Percentiles rank a stretch among this genome's conserved stretches.
Conservation (phyloP, 2,329 filamentous ascomycete genomes). For the Venturia nashicola region DNA sequence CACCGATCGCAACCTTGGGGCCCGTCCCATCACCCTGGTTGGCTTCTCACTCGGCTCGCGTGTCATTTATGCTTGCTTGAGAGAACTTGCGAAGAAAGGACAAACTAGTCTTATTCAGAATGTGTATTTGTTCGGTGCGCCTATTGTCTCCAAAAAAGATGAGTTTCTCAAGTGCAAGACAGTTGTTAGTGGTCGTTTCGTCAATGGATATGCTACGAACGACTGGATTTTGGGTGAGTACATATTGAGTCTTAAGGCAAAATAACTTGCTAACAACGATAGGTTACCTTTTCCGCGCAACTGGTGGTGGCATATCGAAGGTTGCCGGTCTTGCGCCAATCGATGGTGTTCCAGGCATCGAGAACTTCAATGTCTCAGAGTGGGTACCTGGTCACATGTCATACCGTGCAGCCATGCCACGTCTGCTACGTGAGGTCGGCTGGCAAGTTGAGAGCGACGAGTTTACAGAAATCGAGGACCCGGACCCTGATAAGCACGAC, state of each 20-base stretch:
- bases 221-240: constrained; percentile 78
- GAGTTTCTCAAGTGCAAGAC: constrained; percentile 71
- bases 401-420: constrained; percentile 86
- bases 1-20: constrained; percentile 81
- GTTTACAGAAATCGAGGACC: constrained; percentile 93
- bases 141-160: constrained; percentile 81
- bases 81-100: constrained; percentile 72
- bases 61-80: constrained; percentile 84
- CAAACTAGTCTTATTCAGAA: constrained; percentile 86
- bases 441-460: constrained; percentile 90
- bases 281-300: constrained; percentile 86
- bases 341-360: constrained; percentile 66
- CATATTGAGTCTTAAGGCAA: background rate
- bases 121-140: constrained; percentile 87
- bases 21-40: constrained; percentile 81
- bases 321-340: constrained; percentile 75
- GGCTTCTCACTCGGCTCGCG: constrained; percentile 88
- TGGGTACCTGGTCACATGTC: constrained; percentile 90
- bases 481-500: constrained; percentile 85
- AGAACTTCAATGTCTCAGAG: constrained; percentile 81
- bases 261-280: constrained; percentile 3
- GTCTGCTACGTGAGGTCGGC: constrained; percentile 71
- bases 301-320: constrained; percentile 78
- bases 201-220: constrained; percentile 87
- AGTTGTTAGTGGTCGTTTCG: constrained; percentile 83